phyloP scores from a whole-genome alignment of 2,329 filamentous ascomycete species.

The Aspergillus texensis region DNA sequence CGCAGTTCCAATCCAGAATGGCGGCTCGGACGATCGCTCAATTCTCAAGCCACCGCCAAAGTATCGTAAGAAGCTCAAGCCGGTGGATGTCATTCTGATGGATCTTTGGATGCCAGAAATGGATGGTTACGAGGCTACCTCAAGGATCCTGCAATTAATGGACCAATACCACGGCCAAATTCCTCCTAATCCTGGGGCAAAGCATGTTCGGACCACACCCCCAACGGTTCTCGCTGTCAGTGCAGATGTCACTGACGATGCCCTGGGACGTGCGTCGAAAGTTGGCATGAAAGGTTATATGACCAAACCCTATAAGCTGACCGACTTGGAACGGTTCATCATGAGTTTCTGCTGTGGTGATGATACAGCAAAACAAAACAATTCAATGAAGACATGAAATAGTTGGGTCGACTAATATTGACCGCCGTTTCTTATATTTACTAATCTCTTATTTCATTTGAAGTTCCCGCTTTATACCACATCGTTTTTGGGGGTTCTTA shows the following conservation, averaged over 20 bases:
- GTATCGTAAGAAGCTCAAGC: constrained; percentile 35
- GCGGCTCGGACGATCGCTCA: constrained; percentile 14
- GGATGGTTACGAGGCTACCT: constrained; percentile 71
- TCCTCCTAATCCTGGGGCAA: constrained; percentile 13
- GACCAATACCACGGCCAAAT: constrained; percentile 36
- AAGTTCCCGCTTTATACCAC: constrained; percentile 14
- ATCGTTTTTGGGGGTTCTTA: constrained; percentile 12
- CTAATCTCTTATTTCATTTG: constrained; percentile 2
- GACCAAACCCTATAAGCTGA: constrained; percentile 68
- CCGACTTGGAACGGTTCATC: constrained; percentile 65
- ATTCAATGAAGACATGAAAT: constrained; percentile 25
- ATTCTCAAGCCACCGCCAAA: constrained; percentile 22
- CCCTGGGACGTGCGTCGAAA: constrained; percentile 60
- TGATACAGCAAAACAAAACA: constrained; percentile 14
- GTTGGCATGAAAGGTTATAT: constrained; percentile 70
- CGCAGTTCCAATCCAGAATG: constrained; percentile 7
- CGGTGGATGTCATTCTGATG: constrained; percentile 69
- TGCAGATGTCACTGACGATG: constrained; percentile 67
- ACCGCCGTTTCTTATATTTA: constrained; percentile 2
- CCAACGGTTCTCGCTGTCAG: constrained; percentile 64
- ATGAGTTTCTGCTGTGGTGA: constrained; percentile 45
- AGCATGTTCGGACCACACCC: constrained; percentile 12
- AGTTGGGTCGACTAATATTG: constrained; percentile 3
- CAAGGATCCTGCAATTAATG: constrained; percentile 61
- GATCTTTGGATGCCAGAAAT: constrained; percentile 77